Percentiles rank a stretch among this genome's conserved stretches.
These are phyloP conservation scores for Primulina tabacum DNA, from an alignment of 257 asterid genomes.

Conservation along the genomic window DNA sequence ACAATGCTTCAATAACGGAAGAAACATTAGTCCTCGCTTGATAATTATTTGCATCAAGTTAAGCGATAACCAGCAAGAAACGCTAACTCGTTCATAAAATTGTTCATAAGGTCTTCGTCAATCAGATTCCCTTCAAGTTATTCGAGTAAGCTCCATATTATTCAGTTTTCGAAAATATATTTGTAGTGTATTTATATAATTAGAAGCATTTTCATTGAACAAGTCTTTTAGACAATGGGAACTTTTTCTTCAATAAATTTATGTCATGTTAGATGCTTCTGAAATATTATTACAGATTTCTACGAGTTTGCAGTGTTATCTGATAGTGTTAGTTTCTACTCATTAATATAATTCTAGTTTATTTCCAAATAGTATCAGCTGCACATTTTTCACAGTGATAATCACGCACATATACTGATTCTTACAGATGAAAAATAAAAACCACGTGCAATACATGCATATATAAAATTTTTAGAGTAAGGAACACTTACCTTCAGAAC, in stretches of 20 bases:
- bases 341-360: background rate
- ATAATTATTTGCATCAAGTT: slow-evolving; percentile 22
- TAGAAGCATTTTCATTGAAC: background rate
- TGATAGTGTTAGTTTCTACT: background rate
- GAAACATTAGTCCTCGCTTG: slow-evolving; percentile 38
- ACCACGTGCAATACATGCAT: background rate
- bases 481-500: slow-evolving; percentile 12
- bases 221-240: background rate
- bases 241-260: no score
- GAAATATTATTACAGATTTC: background rate
- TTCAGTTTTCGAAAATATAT: background rate
- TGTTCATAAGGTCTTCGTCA: background rate
- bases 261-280: no score
- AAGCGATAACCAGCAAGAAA: slow-evolving; percentile 7
- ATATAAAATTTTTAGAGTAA: background rate
- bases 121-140: background rate
- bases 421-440: background rate
- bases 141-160: no score
- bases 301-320: background rate
- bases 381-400: background rate
- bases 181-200: background rate
- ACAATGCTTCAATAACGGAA: slow-evolving; percentile 26
- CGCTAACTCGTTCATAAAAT: background rate
- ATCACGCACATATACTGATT: background rate
- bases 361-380: background rate